Base-by-base conservation (phyloP, 208 protist species). In the Leishmania lainsoni region DNA sequence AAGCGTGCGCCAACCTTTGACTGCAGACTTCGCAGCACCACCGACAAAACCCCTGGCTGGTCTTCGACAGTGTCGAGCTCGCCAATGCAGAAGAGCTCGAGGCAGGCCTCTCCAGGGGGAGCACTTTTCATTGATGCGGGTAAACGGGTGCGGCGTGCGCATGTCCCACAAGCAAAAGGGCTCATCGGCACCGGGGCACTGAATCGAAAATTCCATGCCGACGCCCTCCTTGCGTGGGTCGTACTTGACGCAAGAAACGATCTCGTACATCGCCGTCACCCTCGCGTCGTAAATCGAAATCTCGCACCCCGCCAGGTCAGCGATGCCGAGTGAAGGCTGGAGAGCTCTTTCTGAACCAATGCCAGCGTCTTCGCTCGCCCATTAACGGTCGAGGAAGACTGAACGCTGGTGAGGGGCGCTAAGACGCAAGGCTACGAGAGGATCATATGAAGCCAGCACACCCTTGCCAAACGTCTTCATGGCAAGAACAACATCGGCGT, bases 21-120 rank as follows among this genome's bases (percentile, higher is more conserved):
- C 78, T 89, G 83, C 45, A 96, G 71, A 10, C 71, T 78, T 70
- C 93, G 85, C 29, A 66, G 84, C 71, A 89, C 86, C 17, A 94
- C 61, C 8, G 72, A 61, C 1, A 89, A 48, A 66, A 96, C 83
- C 39, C 83, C 85, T 0, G 66, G 9, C n/a, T 83, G 75, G 72
- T 94, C 86, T 72, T 89, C 90, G 63, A 93, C 81, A 5, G 86
- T 83, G 4, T 61, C 75, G 81, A 94, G 92, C 81, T 94, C 89
- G 48, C 90, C 93, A 87, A 96, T 93, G 85, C 89, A 96, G 80
- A 95, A 95, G 56, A 94, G 86, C 81, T 96, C 91, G 17, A 96
- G 70, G 77, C 90, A 90, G 29, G 95, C 85, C 54, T 96, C 90
- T n/a, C 90, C 89, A 1, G 85, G 80, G 42, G 6, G 80, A 77